Base-by-base conservation (phyloP, 805 yeast genomes). In the Lachancea dasiensis region DNA sequence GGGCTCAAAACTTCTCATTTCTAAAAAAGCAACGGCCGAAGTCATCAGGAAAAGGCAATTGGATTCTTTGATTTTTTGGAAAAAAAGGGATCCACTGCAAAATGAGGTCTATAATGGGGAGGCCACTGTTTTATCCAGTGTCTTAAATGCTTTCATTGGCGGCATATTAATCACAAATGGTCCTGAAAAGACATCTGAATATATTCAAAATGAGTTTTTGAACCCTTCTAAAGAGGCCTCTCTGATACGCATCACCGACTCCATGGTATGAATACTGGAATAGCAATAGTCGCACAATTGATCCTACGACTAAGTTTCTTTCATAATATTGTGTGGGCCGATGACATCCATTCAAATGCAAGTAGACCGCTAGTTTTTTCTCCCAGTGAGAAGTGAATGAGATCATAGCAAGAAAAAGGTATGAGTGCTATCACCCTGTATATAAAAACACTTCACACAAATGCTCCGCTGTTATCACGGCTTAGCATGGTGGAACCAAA, bases 121-220 rank as follows among this genome's bases (percentile, higher is more conserved):
- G 51, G 58, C 71, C 52, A 64, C 71, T 41, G 72, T 77, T 9
- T 64, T 69, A 41, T 72, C 77, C 3, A 73, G 75, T 44, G 71
- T 75, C 56, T 55, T 76, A 43, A 67, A 67, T 50, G 80, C 90
- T 4, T 61, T 82, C 39, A 61, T 83, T 20, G 92, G 92, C 18
- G 89, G 82, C 2, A 73, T 83, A 36, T 67, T 80, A 24, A 63
- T 75, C 23, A 66, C 69, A 19, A 77, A 79, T 49, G 92, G 92
- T 4, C 72, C 75, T 48, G 47, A 44, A 3, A 69, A 57, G n/a
- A 79, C 86, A 5, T 76, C 71, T 46, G 61, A 67, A 43, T 83
- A 79, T 50, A 72, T 83, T 36, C 60, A 64, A 26, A 70, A 67
- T 28, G 77, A 75, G 55, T 60, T 79, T 27, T 56, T 77, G 43